phyloP scores from a whole-genome alignment of 2,329 filamentous ascomycete genomes.

The Aspergillus sp. region DNA sequence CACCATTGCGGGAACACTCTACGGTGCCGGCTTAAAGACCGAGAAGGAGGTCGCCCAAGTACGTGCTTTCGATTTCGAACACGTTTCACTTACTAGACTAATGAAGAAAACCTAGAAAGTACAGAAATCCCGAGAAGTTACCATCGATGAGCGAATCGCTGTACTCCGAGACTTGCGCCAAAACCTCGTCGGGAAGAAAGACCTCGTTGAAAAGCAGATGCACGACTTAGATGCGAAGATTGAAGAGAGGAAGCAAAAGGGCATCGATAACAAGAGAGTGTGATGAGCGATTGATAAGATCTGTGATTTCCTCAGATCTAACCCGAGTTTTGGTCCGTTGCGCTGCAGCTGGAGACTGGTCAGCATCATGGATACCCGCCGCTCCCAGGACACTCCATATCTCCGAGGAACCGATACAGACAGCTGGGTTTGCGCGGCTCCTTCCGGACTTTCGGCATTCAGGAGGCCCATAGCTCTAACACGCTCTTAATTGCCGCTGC shows the following conservation, averaged over 20 bases:
- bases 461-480: background rate
- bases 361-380: background rate
- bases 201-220: slow-evolving; percentile 62
- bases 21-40: slow-evolving; percentile 64
- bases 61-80: slow-evolving; percentile 3
- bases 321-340: background rate
- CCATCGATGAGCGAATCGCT: slow-evolving; percentile 59
- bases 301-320: background rate
- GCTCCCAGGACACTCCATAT: background rate
- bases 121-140: slow-evolving; percentile 54
- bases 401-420: background rate
- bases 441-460: background rate
- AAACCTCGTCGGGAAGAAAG: slow-evolving; percentile 56
- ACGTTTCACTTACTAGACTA: background rate
- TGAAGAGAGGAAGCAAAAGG: slow-evolving; percentile 45
- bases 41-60: slow-evolving; percentile 58
- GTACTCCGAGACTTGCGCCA: slow-evolving; percentile 56
- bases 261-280: slow-evolving; percentile 33
- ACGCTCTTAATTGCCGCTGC: background rate
- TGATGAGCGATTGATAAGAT: slow-evolving; percentile 12
- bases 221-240: slow-evolving; percentile 52
- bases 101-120: slow-evolving; percentile 39
- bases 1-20: slow-evolving; percentile 62
- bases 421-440: background rate
- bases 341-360: background rate